Conservation (phyloP, 495 filamentous ascomycete genomes). For the Aspergillus asperescens region DNA sequence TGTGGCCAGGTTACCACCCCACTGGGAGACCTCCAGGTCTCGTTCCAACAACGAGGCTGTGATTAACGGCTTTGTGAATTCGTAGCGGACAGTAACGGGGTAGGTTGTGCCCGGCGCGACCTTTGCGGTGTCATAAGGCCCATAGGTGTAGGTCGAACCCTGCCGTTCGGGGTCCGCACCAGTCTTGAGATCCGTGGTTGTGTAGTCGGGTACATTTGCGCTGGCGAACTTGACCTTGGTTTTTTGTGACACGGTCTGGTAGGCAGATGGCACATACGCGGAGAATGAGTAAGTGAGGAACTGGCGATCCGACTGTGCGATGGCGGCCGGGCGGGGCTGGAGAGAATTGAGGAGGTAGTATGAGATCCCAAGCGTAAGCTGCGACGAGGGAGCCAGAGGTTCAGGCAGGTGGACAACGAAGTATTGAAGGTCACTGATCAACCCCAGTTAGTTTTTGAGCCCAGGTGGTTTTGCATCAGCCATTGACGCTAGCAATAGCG, state of each 20-base stretch:
- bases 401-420: constrained; percentile 72
- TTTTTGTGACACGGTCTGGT: constrained; percentile 85
- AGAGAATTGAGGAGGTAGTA: constrained; percentile 73
- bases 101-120: constrained; percentile 64
- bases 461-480: too few relatives aligned
- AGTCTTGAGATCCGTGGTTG: constrained; percentile 55
- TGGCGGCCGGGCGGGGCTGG: constrained; percentile 70
- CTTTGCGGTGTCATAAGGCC: constrained; percentile 71
- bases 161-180: constrained; percentile 75
- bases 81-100: constrained; percentile 76
- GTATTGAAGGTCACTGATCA: constrained; percentile 69
- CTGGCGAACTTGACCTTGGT: constrained; percentile 89
- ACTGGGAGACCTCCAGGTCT: constrained; percentile 92
- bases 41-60: constrained; percentile 73
- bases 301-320: constrained; percentile 77
- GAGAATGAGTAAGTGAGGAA: constrained; percentile 80
- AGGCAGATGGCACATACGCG: constrained; percentile 74
- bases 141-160: constrained; percentile 83
- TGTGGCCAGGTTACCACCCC: constrained; percentile 92
- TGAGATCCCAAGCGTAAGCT: constrained; percentile 81
- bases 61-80: constrained; percentile 88
- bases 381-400: constrained; percentile 66
- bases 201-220: constrained; percentile 76
- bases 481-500: constrained; percentile 20
- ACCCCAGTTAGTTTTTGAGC: constrained; percentile 3